Conservation (phyloP, 257 asterid species). For the Plectranthus barbatus region DNA sequence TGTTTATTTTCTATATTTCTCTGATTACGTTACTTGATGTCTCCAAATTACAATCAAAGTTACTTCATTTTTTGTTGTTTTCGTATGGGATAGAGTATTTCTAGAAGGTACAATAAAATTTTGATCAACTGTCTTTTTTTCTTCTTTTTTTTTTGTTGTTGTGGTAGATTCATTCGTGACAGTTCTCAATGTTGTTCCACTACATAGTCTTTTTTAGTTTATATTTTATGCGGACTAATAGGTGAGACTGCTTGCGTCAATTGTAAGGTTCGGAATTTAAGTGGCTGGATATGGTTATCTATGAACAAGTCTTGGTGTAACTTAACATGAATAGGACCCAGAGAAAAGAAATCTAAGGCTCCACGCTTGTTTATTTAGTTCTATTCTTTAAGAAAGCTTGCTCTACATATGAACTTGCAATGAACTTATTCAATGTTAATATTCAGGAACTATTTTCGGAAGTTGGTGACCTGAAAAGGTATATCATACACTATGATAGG, state of each 20-base stretch:
- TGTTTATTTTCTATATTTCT: not conserved
- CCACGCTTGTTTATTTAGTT: not conserved
- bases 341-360: not conserved
- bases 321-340: not conserved
- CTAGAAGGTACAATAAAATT: not conserved
- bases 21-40: not conserved
- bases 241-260: not conserved
- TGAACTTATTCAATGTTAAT: not conserved
- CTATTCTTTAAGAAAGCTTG: not conserved
- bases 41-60: not conserved
- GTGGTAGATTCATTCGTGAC: not conserved
- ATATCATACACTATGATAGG: constrained; percentile 68
- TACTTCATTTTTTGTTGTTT: not conserved
- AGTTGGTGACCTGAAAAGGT: constrained; percentile 82
- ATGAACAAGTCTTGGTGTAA: not conserved
- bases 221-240: not conserved
- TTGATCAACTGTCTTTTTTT: not conserved
- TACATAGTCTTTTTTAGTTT: no score
- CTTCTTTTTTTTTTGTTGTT: not conserved
- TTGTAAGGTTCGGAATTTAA: not conserved
- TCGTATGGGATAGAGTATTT: not conserved
- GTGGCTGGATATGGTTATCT: not conserved
- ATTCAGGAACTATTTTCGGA: constrained; percentile 86
- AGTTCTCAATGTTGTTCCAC: not conserved
- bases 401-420: constrained; percentile 1